A percentile compares a stretch with the other conserved stretches of the same genome.
These are phyloP conservation scores for Dendrocalamus latiflorus DNA, from an alignment of 202 grass and related monocot species.

Conservation along the genomic window DNA sequence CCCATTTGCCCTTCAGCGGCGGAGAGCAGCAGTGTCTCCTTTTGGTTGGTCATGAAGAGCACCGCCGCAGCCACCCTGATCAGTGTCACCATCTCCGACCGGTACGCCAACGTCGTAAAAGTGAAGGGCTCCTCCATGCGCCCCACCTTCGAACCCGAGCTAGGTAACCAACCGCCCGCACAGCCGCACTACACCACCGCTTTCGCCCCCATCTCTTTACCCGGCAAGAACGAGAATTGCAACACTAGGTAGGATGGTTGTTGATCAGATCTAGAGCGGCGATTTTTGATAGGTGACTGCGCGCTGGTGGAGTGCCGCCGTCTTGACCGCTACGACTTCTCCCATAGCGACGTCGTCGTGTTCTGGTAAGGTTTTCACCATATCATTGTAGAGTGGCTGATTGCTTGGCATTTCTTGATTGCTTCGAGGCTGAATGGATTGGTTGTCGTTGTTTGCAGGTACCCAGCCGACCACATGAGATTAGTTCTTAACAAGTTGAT, in stretches of 20 bases:
- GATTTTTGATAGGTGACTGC: not conserved
- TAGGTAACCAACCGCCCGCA: not conserved
- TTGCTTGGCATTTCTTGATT: not conserved
- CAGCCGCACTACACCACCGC: no score
- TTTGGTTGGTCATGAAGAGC: not conserved
- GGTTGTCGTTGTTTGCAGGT: not conserved
- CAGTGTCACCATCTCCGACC: not conserved
- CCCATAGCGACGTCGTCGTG: not conserved
- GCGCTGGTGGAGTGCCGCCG: not conserved
- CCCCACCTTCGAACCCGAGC: not conserved
- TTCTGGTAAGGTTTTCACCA: not conserved
- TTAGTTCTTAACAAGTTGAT: conserved; percentile 36
- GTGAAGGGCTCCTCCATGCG: not conserved
- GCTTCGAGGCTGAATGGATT: not conserved
- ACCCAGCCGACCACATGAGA: not conserved
- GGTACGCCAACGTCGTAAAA: not conserved
- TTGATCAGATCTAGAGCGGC: not conserved
- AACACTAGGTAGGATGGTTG: not conserved
- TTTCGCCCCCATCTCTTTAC: no score
- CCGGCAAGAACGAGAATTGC: no score
- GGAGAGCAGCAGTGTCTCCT: no score
- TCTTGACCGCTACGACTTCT: not conserved
- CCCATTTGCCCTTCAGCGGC: no score
- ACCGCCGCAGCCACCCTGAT: no score
- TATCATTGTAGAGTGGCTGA: not conserved